Evolutionary conservation across 768 basidiomycete genomes (phyloP), one percentile per base, ranked within the genome.

Genomic region (Mycena vitilis): DNA sequence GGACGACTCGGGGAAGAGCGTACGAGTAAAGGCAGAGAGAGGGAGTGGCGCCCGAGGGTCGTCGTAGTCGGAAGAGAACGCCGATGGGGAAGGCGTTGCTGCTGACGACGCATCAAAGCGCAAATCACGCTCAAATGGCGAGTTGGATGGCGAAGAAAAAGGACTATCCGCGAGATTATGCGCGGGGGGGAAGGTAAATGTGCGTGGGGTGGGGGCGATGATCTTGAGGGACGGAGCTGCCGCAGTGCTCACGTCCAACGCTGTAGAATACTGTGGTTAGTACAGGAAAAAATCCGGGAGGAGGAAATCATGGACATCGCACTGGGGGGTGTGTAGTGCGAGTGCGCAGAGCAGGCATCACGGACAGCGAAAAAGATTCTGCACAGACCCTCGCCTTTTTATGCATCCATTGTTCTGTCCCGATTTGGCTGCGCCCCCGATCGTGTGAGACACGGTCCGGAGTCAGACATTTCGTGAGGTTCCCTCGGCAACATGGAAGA

Each of bases 291-390:
- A 5, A 36, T 20, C 48, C 52, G 47, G 78, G 83, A 81, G 62
- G 84, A 66, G 57, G 30, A 40, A 44, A 38, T 42, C 22, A 85
- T n/a, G 9, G 12, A 47, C 56, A 48, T 48, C 55, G 40, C 18
- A 42, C 57, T 15, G 44, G 15, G 15, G 44, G 44, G 44, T 45
- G 44, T 18, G 85, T 89, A 83, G 92, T 89, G 83, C 89, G 90
- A 77, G 91, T 92, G 82, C 91, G 91, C 77, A 88, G 84, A 59
- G 90, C 90, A 80, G 91, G 91, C 91, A 93, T 92, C 86, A 15
- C 51, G 34, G 54, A 18, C 13, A 45, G 18, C 44, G 44, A 45
- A 45, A 15, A 13, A 2, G 18, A 45, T 45, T 16, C 20, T 45
- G 30, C 30, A 30, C 44, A 45, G 13, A 16, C 18, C 44, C 44